Conservation (phyloP, 306 rosid species). For the Albizia julibrissin region DNA sequence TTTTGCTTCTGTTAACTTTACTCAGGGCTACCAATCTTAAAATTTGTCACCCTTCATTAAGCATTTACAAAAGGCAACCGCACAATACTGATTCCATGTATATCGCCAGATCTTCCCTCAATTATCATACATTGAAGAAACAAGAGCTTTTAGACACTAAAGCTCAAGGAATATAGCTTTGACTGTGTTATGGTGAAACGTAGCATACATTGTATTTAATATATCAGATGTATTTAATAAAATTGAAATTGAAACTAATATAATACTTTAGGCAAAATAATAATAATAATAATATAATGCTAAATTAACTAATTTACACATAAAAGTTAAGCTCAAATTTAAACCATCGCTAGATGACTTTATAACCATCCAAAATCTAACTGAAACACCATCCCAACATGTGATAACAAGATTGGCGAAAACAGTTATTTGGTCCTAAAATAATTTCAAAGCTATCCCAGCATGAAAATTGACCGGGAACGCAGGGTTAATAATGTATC, state of each 20-base stretch:
- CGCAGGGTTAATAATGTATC: not conserved
- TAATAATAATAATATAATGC: not conserved
- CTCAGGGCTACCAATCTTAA: not conserved
- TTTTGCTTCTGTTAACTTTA: constrained; percentile 11
- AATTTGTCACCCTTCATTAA: constrained; percentile 10
- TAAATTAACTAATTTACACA: not conserved
- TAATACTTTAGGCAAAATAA: not conserved
- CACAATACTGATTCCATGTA: not conserved
- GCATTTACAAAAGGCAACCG: not conserved
- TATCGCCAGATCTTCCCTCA: not conserved
- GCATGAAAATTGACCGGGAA: not conserved
- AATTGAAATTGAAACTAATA: not conserved
- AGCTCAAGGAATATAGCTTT: not conserved
- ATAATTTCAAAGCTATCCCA: not conserved
- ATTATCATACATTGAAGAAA: not conserved
- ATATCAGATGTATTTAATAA: too few relatives aligned
- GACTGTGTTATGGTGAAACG: too few relatives aligned
- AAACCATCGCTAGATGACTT: not conserved
- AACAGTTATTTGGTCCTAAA: not conserved
- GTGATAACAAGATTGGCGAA: not conserved
- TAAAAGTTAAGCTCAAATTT: not conserved
- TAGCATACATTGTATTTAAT: too few relatives aligned
- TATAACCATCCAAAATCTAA: not conserved
- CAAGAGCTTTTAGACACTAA: not conserved
- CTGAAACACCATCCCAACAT: not conserved